Conservation (phyloP, 2,329 filamentous ascomycete species). For the Monilinia fructicola region DNA sequence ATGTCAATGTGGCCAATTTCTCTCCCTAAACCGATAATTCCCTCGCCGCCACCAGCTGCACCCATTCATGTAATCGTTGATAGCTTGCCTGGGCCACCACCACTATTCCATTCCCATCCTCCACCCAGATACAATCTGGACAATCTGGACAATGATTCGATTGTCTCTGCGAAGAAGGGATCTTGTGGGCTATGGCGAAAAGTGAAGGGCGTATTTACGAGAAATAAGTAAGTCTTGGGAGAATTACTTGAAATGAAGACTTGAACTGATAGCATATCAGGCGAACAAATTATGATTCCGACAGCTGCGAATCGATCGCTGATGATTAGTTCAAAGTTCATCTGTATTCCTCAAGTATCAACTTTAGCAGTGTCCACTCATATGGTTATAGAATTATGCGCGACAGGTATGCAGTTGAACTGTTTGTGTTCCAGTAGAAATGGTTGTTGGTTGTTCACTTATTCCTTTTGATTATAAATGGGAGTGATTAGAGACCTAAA, state of each 20-base stretch:
- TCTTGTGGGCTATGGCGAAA: conserved; percentile 7
- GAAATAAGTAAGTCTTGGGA: background rate
- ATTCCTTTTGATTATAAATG: background rate
- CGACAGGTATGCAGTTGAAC: background rate
- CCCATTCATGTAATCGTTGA: conserved; percentile 17
- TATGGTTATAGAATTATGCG: background rate
- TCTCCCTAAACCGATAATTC: conserved; percentile 65
- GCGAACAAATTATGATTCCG: background rate
- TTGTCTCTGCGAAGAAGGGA: background rate
- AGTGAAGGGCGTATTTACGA: background rate
- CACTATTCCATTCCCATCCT: background rate
- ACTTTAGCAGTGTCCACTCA: too few species aligned
- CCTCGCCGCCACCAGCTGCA: conserved; percentile 48
- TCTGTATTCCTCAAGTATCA: background rate
- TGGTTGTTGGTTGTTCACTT: background rate
- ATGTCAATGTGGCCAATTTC: conserved; percentile 67
- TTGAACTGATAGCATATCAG: background rate
- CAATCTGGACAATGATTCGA: background rate
- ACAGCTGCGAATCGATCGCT: background rate
- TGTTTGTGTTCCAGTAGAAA: background rate
- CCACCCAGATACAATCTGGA: background rate
- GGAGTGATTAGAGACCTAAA: background rate
- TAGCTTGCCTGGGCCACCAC: background rate
- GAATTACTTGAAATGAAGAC: background rate
- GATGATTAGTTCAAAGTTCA: background rate